Evolutionary conservation across 1,284 basidiomycete genomes (phyloP), one percentile per base, ranked within the genome.

Genomic region (Sphagnurus paluster): DNA sequence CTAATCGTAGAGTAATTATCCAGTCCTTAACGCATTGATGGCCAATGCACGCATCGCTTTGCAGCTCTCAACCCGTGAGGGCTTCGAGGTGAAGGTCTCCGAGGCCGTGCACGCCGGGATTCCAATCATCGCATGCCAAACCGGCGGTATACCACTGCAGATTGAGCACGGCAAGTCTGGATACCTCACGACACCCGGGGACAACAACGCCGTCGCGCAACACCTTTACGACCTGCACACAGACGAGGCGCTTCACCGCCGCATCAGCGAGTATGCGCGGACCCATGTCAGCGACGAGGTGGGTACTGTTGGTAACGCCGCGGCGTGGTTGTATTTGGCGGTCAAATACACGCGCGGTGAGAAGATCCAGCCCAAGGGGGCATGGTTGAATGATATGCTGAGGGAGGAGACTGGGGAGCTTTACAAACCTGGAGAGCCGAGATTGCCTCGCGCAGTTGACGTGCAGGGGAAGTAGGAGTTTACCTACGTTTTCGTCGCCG

Each of bases 21-120:
- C 53, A 90, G 87, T 90, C 44, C 71, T 90, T 45, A 89, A 90
- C 59, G 81, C 82, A 8, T 71, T 90, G 50, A 80, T 91, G 82
- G 77, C 82, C 33, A 90, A 88, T 60, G 73, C 84, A 37, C 79
- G 82, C 63, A 80, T 90, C 54, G 87, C 85, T 3, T 74, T 89
- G 39, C 88, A 90, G 64, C 79, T 90, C 43, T 88, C 84, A 43
- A 82, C 81, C 44, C 88, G 90, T 50, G 91, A 94, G 70, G 91
- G 91, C 34, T 94, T 94, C 68, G 92, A 94, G 60, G 89, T 94
- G 66, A 93, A 93, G 66, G 91, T 93, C 45, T 93, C 90, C 34
- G 92, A 94, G 68, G 90, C 88, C 14, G 75, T 94, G 42, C 88
- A 93, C 65, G 80, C 88, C 24, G 87, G 87, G 54, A 87, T 87